Percentiles rank a stretch among this genome's conserved stretches.
Evolutionary conservation across 2,329 filamentous ascomycete species (phyloP).

Genomic region (Metarhizium robertsii): DNA sequence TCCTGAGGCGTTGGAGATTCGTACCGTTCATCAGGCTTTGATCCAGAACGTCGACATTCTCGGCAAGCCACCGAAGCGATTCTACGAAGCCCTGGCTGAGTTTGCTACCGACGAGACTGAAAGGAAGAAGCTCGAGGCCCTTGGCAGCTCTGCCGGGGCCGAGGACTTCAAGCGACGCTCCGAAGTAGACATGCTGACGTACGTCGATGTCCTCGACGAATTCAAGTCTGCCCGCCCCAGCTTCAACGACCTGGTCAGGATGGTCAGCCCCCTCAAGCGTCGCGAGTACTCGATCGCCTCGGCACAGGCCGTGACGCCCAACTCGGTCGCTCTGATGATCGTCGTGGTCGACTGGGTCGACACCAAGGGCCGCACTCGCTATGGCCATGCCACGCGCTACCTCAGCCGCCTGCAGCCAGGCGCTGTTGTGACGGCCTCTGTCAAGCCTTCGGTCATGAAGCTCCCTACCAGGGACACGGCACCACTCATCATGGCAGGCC

Average conservation of each 20-base stretch:
- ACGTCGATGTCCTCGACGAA: constrained; percentile 80
- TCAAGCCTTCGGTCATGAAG: constrained; percentile 99
- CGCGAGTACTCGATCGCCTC: constrained; percentile 99
- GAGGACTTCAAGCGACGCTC: constrained; percentile 86
- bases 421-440: constrained; percentile 74
- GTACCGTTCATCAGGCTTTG: constrained; percentile 87
- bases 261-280: constrained; percentile 87
- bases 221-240: constrained; percentile 80
- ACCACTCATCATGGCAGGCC: constrained; percentile 96
- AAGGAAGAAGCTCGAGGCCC: constrained; percentile 66
- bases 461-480: constrained; percentile 80
- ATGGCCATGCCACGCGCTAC: constrained; percentile 88
- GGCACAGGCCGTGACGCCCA: constrained; percentile 87
- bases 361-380: constrained; percentile 74
- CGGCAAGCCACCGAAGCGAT: constrained; percentile 91
- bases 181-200: constrained; percentile 87
- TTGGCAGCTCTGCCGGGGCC: constrained; percentile 71
- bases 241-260: constrained; percentile 81
- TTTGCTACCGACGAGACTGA: constrained; percentile 77
- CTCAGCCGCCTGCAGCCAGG: constrained; percentile 69
- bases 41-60: constrained; percentile 94
- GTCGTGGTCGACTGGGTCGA: constrained; percentile 97
- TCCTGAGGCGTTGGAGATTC: constrained; percentile 63
- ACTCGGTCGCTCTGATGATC: constrained; percentile 86
- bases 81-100: constrained; percentile 87